A percentile compares a stretch with the other conserved stretches of the same genome.
Evolutionary conservation across 108 stramenopile genomes (phyloP).

Genomic region (Cyclotella kingstonii): DNA sequence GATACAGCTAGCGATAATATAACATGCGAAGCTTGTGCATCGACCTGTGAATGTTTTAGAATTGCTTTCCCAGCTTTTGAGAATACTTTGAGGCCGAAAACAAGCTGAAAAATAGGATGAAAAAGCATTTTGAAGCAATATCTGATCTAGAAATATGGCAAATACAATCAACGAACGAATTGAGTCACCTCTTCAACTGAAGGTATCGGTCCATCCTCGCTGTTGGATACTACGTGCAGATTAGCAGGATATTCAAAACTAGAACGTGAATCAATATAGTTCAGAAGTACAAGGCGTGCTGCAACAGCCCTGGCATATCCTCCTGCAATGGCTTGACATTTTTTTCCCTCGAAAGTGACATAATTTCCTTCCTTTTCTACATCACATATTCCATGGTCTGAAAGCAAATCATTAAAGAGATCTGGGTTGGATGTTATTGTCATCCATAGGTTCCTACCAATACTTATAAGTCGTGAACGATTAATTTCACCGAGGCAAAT

Average conservation of each 20-base stretch:
- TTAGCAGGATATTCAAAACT: constrained; percentile 23
- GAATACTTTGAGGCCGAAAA: constrained; percentile 39
- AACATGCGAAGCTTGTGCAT: constrained; percentile 31
- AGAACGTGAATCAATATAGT: constrained; percentile 39
- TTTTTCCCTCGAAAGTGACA: constrained; percentile 31
- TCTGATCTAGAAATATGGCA: background rate
- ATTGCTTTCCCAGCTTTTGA: constrained; percentile 38
- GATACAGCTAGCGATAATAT: constrained; percentile 24
- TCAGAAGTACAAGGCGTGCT: constrained; percentile 37
- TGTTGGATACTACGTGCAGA: constrained; percentile 2
- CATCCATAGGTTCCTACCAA: constrained; percentile 46
- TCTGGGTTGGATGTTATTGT: constrained; percentile 34
- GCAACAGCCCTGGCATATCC: constrained; percentile 37
- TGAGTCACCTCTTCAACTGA: constrained; percentile 12
- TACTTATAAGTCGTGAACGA: constrained; percentile 9
- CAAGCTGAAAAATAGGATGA: constrained; percentile 28
- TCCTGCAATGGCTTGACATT: constrained; percentile 30
- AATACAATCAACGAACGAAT: background rate
- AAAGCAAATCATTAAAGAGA: constrained; percentile 24
- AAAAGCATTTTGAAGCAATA: background rate
- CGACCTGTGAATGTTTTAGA: constrained; percentile 14
- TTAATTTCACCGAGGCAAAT: constrained; percentile 8
- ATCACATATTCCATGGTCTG: background rate
- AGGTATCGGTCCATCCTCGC: background rate
- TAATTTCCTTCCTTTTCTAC: background rate